phyloP scores from a whole-genome alignment of 2,329 filamentous ascomycete genomes.

The Penicillium oxalicum region DNA sequence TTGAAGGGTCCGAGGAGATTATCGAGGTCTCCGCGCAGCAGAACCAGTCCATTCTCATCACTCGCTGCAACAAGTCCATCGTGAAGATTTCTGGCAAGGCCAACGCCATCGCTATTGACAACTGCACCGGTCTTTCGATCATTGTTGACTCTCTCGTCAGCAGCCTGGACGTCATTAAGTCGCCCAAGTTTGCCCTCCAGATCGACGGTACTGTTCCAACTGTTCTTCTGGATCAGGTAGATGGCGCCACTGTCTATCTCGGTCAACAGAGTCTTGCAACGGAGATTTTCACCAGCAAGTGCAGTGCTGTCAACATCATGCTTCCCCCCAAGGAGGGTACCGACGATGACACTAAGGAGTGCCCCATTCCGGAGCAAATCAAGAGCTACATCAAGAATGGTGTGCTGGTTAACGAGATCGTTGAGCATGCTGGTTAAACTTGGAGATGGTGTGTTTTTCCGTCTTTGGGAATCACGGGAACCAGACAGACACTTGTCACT shows the following conservation, averaged over 20 bases:
- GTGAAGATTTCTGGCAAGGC: slow-evolving; percentile 87
- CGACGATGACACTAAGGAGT: slow-evolving; percentile 78
- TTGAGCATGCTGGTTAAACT: slow-evolving; percentile 75
- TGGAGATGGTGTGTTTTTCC: background rate
- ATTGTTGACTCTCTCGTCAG: slow-evolving; percentile 86
- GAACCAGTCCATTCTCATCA: slow-evolving; percentile 85
- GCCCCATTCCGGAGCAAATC: slow-evolving; percentile 84
- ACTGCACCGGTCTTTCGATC: slow-evolving; percentile 75
- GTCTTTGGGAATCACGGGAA: too few relatives aligned
- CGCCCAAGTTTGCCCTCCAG: slow-evolving; percentile 88
- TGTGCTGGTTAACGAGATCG: slow-evolving; percentile 83
- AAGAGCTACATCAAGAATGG: slow-evolving; percentile 72
- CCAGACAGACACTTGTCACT: too few relatives aligned
- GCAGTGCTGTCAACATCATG: slow-evolving; percentile 78
- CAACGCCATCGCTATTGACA: slow-evolving; percentile 94
- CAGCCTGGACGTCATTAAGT: slow-evolving; percentile 92
- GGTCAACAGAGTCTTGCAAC: slow-evolving; percentile 70
- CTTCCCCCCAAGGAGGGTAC: slow-evolving; percentile 60
- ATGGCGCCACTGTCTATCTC: slow-evolving; percentile 82
- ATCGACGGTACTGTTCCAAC: slow-evolving; percentile 81
- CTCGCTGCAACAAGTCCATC: slow-evolving; percentile 83
- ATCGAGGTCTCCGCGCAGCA: slow-evolving; percentile 77
- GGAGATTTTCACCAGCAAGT: slow-evolving; percentile 87
- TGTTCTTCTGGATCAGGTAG: slow-evolving; percentile 85
- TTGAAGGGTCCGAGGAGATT: slow-evolving; percentile 66